These are phyloP conservation scores for Balansia obtecta DNA, from an alignment of 2,329 filamentous ascomycete species.

Conservation along the genomic window DNA sequence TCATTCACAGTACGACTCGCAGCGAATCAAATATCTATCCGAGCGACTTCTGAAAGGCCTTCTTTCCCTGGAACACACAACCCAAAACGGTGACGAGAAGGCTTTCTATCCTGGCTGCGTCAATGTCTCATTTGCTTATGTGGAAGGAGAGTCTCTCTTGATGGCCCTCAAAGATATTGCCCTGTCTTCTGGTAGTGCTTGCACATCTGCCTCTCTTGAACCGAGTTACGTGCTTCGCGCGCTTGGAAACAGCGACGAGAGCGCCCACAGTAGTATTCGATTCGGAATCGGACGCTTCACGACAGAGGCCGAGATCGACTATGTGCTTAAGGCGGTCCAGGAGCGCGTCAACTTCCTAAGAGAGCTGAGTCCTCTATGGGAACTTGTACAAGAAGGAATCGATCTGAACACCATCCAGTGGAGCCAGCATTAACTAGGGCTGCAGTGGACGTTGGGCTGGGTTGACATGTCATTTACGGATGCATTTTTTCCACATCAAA, in stretches of 20 bases:
- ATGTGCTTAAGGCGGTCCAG: slow-evolving; percentile 86
- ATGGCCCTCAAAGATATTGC: slow-evolving; percentile 99
- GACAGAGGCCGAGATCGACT: slow-evolving; percentile 89
- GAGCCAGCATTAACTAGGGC: slow-evolving; percentile 68
- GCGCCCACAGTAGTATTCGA: slow-evolving; percentile 91
- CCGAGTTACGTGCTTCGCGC: slow-evolving; percentile 93
- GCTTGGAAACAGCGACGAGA: slow-evolving; percentile 92
- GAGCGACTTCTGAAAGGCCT: slow-evolving; percentile 74
- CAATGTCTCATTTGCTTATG: slow-evolving; percentile 96
- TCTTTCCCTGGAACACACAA: slow-evolving; percentile 80
- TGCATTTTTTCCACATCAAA: background rate
- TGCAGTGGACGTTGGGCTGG: background rate
- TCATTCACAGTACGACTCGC: slow-evolving; percentile 68
- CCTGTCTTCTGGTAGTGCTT: slow-evolving; percentile 89
- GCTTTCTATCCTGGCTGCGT: slow-evolving; percentile 93
- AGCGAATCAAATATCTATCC: slow-evolving; percentile 71
- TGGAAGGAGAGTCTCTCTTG: slow-evolving; percentile 92
- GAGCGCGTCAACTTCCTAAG: slow-evolving; percentile 86
- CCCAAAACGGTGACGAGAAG: slow-evolving; percentile 72
- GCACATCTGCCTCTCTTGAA: slow-evolving; percentile 91
- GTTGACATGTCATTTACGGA: background rate
- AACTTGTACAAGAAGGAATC: slow-evolving; percentile 92
- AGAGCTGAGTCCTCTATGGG: slow-evolving; percentile 93
- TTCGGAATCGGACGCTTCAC: slow-evolving; percentile 98
- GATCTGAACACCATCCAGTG: slow-evolving; percentile 95